These are phyloP conservation scores for Arabidopsis lyrata DNA, from an alignment of 441 rosid genomes.

Conservation along the genomic window DNA sequence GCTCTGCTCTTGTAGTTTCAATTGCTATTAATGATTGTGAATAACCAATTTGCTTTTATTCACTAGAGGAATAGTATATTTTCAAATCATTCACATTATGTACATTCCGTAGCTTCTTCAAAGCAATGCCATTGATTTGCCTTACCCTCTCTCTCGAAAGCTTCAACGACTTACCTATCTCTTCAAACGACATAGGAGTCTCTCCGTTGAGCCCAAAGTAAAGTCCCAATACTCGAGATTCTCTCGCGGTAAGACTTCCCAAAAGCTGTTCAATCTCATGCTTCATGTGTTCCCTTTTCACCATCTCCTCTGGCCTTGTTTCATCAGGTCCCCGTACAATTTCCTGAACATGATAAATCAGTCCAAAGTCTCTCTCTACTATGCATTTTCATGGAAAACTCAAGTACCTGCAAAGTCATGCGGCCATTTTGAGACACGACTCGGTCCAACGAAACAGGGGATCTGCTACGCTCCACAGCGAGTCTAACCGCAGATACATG, in stretches of 20 bases:
- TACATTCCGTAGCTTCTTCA: constrained; percentile 50
- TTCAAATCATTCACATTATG: constrained; percentile 45
- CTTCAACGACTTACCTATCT: constrained; percentile 55
- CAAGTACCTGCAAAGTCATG: constrained; percentile 59
- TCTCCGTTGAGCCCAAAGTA: constrained; percentile 57
- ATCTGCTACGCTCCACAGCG: constrained; percentile 46
- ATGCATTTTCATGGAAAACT: not conserved
- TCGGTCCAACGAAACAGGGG: constrained; percentile 56
- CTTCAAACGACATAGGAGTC: constrained; percentile 56
- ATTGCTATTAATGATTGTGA: not conserved
- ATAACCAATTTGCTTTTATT: constrained; percentile 21
- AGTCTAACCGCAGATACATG: constrained; percentile 57
- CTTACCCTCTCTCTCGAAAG: constrained; percentile 64
- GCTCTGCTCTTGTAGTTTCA: not conserved
- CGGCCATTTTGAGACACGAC: constrained; percentile 46
- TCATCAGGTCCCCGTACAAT: constrained; percentile 61
- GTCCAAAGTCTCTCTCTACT: constrained; percentile 1
- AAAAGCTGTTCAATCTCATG: constrained; percentile 54
- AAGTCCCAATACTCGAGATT: constrained; percentile 54
- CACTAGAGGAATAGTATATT: constrained; percentile 48
- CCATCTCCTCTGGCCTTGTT: constrained; percentile 54
- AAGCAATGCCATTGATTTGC: constrained; percentile 55
- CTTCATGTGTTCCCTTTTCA: constrained; percentile 51
- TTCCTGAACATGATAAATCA: constrained; percentile 47
- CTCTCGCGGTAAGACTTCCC: constrained; percentile 53